Evolutionary conservation across 371 early-diverging fungal genomes (phyloP).

Genomic region (Apophysomyces ossiformis): DNA sequence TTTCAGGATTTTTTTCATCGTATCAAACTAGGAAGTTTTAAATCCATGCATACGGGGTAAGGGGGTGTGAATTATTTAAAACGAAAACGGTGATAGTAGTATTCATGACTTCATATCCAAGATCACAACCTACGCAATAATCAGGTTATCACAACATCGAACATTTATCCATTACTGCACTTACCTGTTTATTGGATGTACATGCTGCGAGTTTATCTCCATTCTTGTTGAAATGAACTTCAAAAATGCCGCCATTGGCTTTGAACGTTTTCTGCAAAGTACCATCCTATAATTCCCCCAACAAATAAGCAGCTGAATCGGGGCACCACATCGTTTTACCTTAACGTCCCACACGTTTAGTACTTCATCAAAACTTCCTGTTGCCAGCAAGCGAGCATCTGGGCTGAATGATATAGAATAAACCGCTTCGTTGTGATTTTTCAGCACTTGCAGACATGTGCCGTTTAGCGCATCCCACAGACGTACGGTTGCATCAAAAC

Average conservation of each 20-base stretch:
- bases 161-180: background rate
- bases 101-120: conserved; percentile 37
- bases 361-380: conserved; percentile 85
- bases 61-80: conserved; percentile 9
- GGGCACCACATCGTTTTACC: conserved; percentile 36
- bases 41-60: conserved; percentile 5
- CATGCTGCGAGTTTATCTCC: conserved; percentile 61
- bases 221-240: conserved; percentile 74
- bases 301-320: background rate
- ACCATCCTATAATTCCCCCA: conserved; percentile 53
- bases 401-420: conserved; percentile 89
- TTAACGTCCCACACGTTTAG: conserved; percentile 83
- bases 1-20: no score
- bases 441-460: conserved; percentile 73
- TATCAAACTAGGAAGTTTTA: background rate
- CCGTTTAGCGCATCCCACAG: conserved; percentile 88
- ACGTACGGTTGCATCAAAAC: conserved; percentile 89
- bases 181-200: conserved; percentile 57
- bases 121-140: conserved; percentile 30
- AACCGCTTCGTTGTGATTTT: conserved; percentile 80
- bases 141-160: background rate
- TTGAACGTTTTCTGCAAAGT: conserved; percentile 66
- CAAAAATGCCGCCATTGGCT: conserved; percentile 78
- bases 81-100: background rate
- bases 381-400: conserved; percentile 81